A percentile compares a stretch with the other conserved stretches of the same genome.
Evolutionary conservation across 441 rosid species (phyloP).

Genomic region (Erodium moschatum): DNA sequence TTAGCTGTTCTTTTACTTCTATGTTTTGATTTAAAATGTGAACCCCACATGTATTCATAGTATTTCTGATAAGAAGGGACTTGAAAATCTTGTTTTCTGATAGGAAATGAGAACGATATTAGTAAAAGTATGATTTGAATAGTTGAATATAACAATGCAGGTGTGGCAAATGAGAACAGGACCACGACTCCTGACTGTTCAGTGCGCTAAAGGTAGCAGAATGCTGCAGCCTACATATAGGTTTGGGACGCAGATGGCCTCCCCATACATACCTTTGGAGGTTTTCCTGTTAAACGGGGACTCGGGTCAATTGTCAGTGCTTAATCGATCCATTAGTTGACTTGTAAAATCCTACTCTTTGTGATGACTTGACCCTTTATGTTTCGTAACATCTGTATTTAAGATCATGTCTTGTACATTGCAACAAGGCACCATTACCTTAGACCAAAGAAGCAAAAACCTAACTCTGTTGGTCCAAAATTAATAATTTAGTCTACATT

Average conservation of each 20-base stretch:
- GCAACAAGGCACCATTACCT: no score
- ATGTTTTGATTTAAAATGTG: no score
- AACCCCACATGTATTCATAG: no score
- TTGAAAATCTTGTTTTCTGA: background rate
- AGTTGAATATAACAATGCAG: slow-evolving; percentile 31
- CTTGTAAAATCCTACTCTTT: background rate
- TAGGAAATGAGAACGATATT: slow-evolving; percentile 3
- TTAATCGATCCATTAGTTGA: slow-evolving; percentile 54
- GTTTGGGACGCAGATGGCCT: slow-evolving; percentile 58
- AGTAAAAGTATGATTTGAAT: background rate
- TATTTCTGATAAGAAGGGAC: no score
- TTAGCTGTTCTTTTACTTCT: no score
- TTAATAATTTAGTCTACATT: no score
- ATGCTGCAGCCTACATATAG: slow-evolving; percentile 73
- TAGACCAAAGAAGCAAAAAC: no score
- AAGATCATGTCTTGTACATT: no score
- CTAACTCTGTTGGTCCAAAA: no score
- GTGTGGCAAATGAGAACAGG: slow-evolving; percentile 99
- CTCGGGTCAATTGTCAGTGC: slow-evolving; percentile 67
- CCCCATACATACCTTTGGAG: slow-evolving; percentile 72
- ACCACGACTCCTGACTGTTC: slow-evolving; percentile 57
- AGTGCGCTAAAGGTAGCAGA: slow-evolving; percentile 64
- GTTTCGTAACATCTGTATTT: no score
- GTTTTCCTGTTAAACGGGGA: slow-evolving; percentile 80
- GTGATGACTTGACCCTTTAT: no score